Conservation (phyloP, 345 rosid genomes). For the Trapa incisa region DNA sequence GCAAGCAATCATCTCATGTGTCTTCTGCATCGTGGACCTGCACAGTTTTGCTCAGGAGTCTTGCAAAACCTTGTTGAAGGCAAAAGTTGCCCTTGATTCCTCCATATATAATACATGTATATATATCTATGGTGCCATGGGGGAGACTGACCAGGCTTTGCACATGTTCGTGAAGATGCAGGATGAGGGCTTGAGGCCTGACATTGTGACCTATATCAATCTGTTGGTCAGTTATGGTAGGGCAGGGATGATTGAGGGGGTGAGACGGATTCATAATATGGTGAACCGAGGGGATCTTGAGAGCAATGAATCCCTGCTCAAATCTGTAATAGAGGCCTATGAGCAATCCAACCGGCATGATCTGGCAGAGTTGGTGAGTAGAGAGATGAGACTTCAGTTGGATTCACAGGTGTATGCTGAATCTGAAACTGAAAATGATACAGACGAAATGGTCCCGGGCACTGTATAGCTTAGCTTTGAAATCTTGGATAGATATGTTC, state of each 20-base stretch:
- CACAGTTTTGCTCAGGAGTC: slow-evolving; percentile 41
- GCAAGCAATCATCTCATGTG: slow-evolving; percentile 42
- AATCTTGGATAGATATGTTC: not conserved
- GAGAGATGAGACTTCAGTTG: slow-evolving; percentile 50
- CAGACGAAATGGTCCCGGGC: not conserved
- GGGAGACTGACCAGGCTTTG: slow-evolving; percentile 53
- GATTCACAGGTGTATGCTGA: slow-evolving; percentile 15
- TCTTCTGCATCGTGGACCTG: slow-evolving; percentile 63
- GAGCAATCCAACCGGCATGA: slow-evolving; percentile 47
- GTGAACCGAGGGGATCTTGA: slow-evolving; percentile 44
- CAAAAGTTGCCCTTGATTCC: slow-evolving; percentile 27
- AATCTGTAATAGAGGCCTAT: slow-evolving; percentile 55
- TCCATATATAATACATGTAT: slow-evolving; percentile 63
- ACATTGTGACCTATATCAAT: slow-evolving; percentile 47
- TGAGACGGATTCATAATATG: slow-evolving; percentile 50
- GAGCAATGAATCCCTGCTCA: slow-evolving; percentile 45
- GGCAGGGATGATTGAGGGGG: slow-evolving; percentile 81
- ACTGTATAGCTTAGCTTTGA: not conserved
- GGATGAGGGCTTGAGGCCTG: slow-evolving; percentile 68
- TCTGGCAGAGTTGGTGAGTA: slow-evolving; percentile 48
- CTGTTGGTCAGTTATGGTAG: slow-evolving; percentile 63
- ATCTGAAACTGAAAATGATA: slow-evolving; percentile 16
- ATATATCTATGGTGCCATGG: slow-evolving; percentile 46
- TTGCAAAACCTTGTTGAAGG: slow-evolving; percentile 33
- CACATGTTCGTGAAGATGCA: slow-evolving; percentile 65